phyloP scores from a whole-genome alignment of 1,139 yeast genomes.

The Taiozyma sp. region DNA sequence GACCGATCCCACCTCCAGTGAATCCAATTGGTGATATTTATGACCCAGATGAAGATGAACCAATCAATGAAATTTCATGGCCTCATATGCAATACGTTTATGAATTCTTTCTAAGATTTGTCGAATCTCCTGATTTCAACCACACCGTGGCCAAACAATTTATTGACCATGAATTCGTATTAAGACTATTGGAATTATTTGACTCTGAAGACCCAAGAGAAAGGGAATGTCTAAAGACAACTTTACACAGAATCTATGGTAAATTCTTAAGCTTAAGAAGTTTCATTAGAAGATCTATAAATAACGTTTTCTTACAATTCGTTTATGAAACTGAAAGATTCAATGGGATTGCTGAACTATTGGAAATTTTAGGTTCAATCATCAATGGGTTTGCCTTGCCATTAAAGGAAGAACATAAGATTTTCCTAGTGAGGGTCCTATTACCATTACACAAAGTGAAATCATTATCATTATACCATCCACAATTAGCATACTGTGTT shows the following conservation, averaged over 20 bases:
- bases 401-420: constrained; percentile 92
- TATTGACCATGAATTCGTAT: constrained; percentile 86
- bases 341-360: constrained; percentile 91
- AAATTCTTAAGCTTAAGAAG: constrained; percentile 87
- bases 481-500: constrained; percentile 94
- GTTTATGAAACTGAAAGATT: constrained; percentile 93
- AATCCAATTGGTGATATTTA: constrained; percentile 94
- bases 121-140: constrained; percentile 92
- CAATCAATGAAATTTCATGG: constrained; percentile 95
- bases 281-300: constrained; percentile 85
- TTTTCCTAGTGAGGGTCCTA: constrained; percentile 80
- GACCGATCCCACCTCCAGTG: constrained; percentile 98
- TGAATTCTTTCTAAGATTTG: constrained; percentile 87
- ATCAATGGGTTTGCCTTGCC: constrained; percentile 98
- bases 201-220: constrained; percentile 97
- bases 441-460: constrained; percentile 92
- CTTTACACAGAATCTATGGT: constrained; percentile 93
- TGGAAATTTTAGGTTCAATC: constrained; percentile 92
- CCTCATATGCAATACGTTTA: constrained; percentile 98
- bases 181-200: constrained; percentile 76
- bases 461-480: constrained; percentile 83
- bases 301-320: constrained; percentile 88
- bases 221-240: constrained; percentile 90
- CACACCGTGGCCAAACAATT: constrained; percentile 90
- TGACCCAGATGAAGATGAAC: constrained; percentile 99